Percentiles rank a stretch among this genome's conserved stretches.
These are phyloP conservation scores for Calycina marina DNA, from an alignment of 2,329 filamentous ascomycete genomes.

Conservation along the genomic window DNA sequence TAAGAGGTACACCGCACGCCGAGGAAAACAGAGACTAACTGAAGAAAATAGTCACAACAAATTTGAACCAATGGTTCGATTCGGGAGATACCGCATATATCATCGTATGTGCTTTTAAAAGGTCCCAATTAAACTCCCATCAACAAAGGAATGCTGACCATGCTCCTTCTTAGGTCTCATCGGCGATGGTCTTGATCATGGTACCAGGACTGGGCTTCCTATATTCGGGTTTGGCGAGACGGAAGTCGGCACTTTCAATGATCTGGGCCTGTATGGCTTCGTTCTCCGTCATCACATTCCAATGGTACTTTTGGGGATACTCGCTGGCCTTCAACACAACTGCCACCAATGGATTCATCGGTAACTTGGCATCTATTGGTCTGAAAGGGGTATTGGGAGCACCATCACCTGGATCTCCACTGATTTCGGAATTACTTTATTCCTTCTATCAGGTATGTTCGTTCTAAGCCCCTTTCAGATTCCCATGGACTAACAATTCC, in stretches of 20 bases:
- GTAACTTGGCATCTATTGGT: conserved; percentile 78
- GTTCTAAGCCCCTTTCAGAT: neutral
- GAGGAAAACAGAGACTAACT: conserved; percentile 1
- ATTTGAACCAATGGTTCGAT: conserved; percentile 92
- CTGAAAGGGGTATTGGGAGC: conserved; percentile 68
- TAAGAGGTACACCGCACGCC: conserved; percentile 15
- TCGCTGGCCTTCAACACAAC: conserved; percentile 79
- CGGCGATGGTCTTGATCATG: conserved; percentile 94
- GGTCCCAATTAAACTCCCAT: neutral
- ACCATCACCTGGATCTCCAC: conserved; percentile 76
- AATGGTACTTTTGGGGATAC: conserved; percentile 99
- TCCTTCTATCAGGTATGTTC: conserved; percentile 71
- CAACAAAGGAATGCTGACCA: neutral
- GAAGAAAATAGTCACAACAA: conserved; percentile 52
- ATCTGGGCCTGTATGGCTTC: conserved; percentile 97
- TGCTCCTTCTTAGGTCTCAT: conserved; percentile 38
- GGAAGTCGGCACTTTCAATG: conserved; percentile 93
- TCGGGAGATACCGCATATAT: conserved; percentile 91
- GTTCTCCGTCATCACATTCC: conserved; percentile 80
- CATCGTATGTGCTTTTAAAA: conserved; percentile 29
- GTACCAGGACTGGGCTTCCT: conserved; percentile 92
- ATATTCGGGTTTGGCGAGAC: conserved; percentile 90
- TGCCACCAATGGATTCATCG: conserved; percentile 80
- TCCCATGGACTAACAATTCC: neutral
- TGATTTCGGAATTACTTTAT: conserved; percentile 82